Conservation (phyloP, 2,329 filamentous ascomycete species). For the Colletotrichum euphorbiae region DNA sequence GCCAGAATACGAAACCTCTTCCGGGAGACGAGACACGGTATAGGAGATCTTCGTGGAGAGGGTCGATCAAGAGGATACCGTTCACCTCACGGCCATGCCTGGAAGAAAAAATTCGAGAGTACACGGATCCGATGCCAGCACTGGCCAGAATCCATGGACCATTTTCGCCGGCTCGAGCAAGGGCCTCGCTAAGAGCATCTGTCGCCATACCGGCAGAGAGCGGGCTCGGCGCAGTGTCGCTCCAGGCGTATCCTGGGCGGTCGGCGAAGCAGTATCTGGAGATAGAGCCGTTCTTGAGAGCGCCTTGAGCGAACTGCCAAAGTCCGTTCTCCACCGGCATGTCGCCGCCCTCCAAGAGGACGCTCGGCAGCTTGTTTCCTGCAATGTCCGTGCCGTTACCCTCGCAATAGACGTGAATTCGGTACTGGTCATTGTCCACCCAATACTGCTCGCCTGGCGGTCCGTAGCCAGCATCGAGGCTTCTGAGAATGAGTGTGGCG, state of each 20-base stretch:
- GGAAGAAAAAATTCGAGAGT: conserved; percentile 90
- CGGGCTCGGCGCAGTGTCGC: conserved; percentile 92
- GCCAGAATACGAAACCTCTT: conserved; percentile 87
- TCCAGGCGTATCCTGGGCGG: conserved; percentile 87
- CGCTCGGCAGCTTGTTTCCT: conserved; percentile 75
- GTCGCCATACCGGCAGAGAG: conserved; percentile 94
- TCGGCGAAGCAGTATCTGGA: conserved; percentile 95
- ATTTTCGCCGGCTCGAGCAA: conserved; percentile 81
- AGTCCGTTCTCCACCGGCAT: conserved; percentile 82
- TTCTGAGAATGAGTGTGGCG: conserved; percentile 81
- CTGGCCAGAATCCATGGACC: conserved; percentile 92
- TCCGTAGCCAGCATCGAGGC: conserved; percentile 79
- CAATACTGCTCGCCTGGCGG: conserved; percentile 80
- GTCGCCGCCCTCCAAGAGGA: conserved; percentile 88
- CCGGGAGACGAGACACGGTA: conserved; percentile 72
- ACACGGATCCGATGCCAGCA: conserved; percentile 87
- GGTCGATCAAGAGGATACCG: conserved; percentile 87
- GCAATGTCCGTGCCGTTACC: conserved; percentile 74
- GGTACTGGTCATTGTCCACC: conserved; percentile 87
- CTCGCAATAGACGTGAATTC: conserved; percentile 85
- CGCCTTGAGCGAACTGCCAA: conserved; percentile 81
- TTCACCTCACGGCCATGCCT: conserved; percentile 80
- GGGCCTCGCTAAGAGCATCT: conserved; percentile 87
- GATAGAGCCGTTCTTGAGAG: conserved; percentile 84
- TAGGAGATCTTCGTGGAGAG: conserved; percentile 89